These are phyloP conservation scores for Fusarium euwallaceae DNA, from an alignment of 2,329 filamentous ascomycete species.

Conservation along the genomic window DNA sequence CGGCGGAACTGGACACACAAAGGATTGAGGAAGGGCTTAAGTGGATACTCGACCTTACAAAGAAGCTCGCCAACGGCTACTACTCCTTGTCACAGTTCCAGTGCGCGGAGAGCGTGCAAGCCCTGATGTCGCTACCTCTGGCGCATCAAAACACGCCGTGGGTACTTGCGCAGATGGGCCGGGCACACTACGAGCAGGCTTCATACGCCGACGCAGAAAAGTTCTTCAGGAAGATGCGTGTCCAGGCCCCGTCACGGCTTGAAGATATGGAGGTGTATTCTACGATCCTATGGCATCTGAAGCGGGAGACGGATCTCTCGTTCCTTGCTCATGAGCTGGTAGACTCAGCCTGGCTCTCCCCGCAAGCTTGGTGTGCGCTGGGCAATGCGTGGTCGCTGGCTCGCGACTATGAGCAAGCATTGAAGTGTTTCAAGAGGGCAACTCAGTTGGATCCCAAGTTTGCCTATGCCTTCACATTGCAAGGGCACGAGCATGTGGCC, in stretches of 20 bases:
- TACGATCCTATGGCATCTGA: slow-evolving; percentile 98
- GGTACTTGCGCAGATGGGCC: slow-evolving; percentile 91
- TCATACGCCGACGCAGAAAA: slow-evolving; percentile 89
- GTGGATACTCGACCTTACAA: slow-evolving; percentile 83
- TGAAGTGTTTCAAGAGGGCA: slow-evolving; percentile 94
- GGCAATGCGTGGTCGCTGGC: slow-evolving; percentile 96
- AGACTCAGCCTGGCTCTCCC: slow-evolving; percentile 87
- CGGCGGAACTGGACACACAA: slow-evolving; percentile 65
- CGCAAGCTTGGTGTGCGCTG: slow-evolving; percentile 95
- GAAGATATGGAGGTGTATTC: slow-evolving; percentile 99
- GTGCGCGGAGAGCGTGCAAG: slow-evolving; percentile 80
- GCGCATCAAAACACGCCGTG: slow-evolving; percentile 91
- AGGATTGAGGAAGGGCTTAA: slow-evolving; percentile 82
- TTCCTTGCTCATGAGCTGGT: slow-evolving; percentile 92
- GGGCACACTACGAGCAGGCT: slow-evolving; percentile 91
- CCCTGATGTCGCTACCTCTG: slow-evolving; percentile 77
- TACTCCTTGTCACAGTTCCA: slow-evolving; percentile 83
- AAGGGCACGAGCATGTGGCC: slow-evolving; percentile 94
- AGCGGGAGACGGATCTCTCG: slow-evolving; percentile 90
- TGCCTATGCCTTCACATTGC: slow-evolving; percentile 94
- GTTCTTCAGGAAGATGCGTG: slow-evolving; percentile 83
- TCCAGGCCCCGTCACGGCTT: slow-evolving; percentile 83
- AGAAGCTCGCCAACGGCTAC: slow-evolving; percentile 85
- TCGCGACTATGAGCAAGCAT: slow-evolving; percentile 92
- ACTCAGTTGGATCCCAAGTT: slow-evolving; percentile 92